phyloP scores from a whole-genome alignment of 2,329 filamentous ascomycete genomes.

The Anisogramma anomala region DNA sequence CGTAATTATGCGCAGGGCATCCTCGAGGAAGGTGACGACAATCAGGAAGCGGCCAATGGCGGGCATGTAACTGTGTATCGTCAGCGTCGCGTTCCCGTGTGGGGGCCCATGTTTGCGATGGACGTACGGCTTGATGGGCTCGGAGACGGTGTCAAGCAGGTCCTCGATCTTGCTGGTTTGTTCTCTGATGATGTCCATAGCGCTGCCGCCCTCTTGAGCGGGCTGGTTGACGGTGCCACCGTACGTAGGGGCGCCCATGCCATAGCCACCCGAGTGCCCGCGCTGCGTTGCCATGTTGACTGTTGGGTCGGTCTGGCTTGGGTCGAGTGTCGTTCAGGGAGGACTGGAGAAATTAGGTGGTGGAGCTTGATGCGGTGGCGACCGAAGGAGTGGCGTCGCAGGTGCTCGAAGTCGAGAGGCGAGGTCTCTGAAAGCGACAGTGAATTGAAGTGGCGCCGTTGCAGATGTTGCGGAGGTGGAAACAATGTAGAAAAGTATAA shows the following conservation, averaged over 20 bases:
- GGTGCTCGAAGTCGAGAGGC: too few species aligned
- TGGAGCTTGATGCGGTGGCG: too few species aligned
- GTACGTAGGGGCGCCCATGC: constrained; percentile 47
- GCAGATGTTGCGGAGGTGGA: too few species aligned
- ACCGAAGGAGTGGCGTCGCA: too few species aligned
- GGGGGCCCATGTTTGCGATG: background rate
- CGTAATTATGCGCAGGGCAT: constrained; percentile 88
- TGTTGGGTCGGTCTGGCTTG: too few species aligned
- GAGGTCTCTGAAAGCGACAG: too few species aligned
- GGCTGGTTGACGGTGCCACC: constrained; percentile 61
- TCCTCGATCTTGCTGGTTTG: constrained; percentile 99
- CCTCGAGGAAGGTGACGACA: constrained; percentile 95
- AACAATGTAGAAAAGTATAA: too few species aligned
- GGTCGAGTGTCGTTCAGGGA: too few species aligned
- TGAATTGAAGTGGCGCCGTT: too few species aligned
- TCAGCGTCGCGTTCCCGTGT: constrained; percentile 15
- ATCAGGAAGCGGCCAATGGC: constrained; percentile 95
- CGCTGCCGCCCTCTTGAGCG: constrained; percentile 57
- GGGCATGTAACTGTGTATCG: constrained; percentile 65
- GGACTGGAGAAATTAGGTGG: too few species aligned
- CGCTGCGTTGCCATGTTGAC: constrained; percentile 13
- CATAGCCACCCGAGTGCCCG: constrained; percentile 14
- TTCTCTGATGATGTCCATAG: constrained; percentile 78
- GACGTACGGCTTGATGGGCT: constrained; percentile 88
- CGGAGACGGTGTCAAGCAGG: constrained; percentile 71